phyloP scores from a whole-genome alignment of 208 protist genomes.

The Tritrichomonas foetus region DNA sequence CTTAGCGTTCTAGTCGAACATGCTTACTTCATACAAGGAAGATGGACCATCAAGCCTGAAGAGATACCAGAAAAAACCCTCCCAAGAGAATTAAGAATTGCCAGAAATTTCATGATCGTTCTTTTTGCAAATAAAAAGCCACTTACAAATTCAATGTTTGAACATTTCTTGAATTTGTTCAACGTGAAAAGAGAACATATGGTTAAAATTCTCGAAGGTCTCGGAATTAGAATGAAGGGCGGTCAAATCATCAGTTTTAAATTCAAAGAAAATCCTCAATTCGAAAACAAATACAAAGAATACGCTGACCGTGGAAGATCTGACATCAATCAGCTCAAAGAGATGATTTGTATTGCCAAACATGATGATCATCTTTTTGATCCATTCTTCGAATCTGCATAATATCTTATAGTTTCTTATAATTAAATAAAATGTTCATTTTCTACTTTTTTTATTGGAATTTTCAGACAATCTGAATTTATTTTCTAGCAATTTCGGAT shows the following conservation, averaged over 20 bases:
- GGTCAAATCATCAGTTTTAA: not conserved
- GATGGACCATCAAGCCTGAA: constrained; percentile 20
- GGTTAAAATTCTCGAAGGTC: not conserved
- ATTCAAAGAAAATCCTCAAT: not conserved
- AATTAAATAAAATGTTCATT: too few relatives aligned
- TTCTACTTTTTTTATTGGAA: too few relatives aligned
- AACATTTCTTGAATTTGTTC: not conserved
- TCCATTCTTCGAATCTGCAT: too few relatives aligned
- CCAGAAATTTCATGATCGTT: not conserved
- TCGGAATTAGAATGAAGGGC: not conserved
- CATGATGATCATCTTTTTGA: too few relatives aligned
- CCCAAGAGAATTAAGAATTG: not conserved
- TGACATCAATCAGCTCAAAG: too few relatives aligned
- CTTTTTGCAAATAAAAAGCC: not conserved
- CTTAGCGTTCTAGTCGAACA: not conserved
- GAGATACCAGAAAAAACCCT: not conserved
- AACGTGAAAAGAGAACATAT: not conserved
- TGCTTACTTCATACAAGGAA: constrained; percentile 4
- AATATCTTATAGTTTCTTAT: too few relatives aligned
- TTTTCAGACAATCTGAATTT: too few relatives aligned
- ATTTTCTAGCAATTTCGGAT: too few relatives aligned
- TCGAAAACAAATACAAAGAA: not conserved
- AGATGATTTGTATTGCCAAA: too few relatives aligned
- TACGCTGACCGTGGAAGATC: too few relatives aligned
- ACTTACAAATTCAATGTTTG: not conserved